Evolutionary conservation across 345 rosid genomes (phyloP).

Genomic region (Acer campestre): DNA sequence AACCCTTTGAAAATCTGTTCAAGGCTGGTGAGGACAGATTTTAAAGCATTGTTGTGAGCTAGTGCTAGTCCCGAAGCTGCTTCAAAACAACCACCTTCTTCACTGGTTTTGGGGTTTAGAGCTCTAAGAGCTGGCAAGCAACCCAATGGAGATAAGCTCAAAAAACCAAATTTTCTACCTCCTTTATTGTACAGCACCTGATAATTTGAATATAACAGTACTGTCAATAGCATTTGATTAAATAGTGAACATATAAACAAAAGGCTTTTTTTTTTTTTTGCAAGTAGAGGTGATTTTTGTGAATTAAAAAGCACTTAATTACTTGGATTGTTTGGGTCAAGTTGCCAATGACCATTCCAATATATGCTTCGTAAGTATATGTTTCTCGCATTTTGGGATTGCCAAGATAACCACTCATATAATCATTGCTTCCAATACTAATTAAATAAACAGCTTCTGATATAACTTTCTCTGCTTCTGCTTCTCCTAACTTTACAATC

Average conservation of each 20-base stretch:
- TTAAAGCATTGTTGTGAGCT: slow-evolving; percentile 48
- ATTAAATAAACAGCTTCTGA: slow-evolving; percentile 57
- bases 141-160: slow-evolving; percentile 51
- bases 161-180: slow-evolving; percentile 53
- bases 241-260: not conserved
- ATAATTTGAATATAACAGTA: not conserved
- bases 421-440: slow-evolving; percentile 58
- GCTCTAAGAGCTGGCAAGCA: slow-evolving; percentile 52
- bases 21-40: slow-evolving; percentile 36
- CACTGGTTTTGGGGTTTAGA: slow-evolving; percentile 32
- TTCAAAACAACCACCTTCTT: slow-evolving; percentile 48
- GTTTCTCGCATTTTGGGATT: slow-evolving; percentile 38
- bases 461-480: slow-evolving; percentile 30
- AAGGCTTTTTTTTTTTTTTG: not conserved
- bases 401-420: slow-evolving; percentile 46
- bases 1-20: slow-evolving; percentile 33
- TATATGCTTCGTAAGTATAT: slow-evolving; percentile 31
- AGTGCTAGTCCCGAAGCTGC: slow-evolving; percentile 47
- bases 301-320: slow-evolving; percentile 4
- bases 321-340: slow-evolving; percentile 52
- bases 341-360: slow-evolving; percentile 57
- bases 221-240: not conserved
- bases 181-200: slow-evolving; percentile 50
- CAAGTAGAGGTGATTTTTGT: not conserved
- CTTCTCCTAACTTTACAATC: slow-evolving; percentile 40